A percentile compares a stretch with the other conserved stretches of the same genome.
phyloP scores from a whole-genome alignment of 2,329 filamentous ascomycete species.

The Diaporthe nobilis region DNA sequence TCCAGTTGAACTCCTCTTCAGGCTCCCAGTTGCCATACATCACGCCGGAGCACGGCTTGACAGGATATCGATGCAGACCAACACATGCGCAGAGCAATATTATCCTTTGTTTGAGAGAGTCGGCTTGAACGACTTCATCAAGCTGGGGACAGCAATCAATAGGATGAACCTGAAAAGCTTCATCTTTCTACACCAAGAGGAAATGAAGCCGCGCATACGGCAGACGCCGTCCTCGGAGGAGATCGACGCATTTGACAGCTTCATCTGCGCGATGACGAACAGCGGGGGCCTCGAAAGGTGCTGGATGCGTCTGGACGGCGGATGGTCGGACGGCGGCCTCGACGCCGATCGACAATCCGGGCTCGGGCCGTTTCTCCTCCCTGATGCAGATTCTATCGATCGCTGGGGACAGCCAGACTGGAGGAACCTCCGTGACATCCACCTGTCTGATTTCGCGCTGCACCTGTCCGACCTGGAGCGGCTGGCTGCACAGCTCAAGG shows the following conservation, averaged over 20 bases:
- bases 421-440: conserved; percentile 19
- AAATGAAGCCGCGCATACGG: not conserved
- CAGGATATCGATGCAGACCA: conserved; percentile 32
- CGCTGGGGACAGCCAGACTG: not conserved
- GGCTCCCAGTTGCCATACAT: conserved; percentile 11
- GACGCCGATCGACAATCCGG: not conserved
- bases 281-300: conserved; percentile 28
- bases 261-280: conserved; percentile 35
- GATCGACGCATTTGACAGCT: not conserved
- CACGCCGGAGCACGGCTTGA: conserved; percentile 23
- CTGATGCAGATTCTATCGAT: not conserved
- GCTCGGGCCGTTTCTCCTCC: not conserved
- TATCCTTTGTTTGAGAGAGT: conserved; percentile 8
- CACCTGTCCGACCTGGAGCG: conserved; percentile 19
- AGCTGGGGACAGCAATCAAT: conserved; percentile 12
- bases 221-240: not conserved
- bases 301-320: conserved; percentile 33
- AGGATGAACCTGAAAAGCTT: conserved; percentile 30
- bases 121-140: not conserved
- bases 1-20: conserved; percentile 18
- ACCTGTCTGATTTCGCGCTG: conserved; percentile 31
- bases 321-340: conserved; percentile 24
- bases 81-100: conserved; percentile 28
- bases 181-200: conserved; percentile 23
- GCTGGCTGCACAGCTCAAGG: not conserved